Conservation (phyloP, 768 basidiomycete genomes). For the Lentinula raphanica region DNA sequence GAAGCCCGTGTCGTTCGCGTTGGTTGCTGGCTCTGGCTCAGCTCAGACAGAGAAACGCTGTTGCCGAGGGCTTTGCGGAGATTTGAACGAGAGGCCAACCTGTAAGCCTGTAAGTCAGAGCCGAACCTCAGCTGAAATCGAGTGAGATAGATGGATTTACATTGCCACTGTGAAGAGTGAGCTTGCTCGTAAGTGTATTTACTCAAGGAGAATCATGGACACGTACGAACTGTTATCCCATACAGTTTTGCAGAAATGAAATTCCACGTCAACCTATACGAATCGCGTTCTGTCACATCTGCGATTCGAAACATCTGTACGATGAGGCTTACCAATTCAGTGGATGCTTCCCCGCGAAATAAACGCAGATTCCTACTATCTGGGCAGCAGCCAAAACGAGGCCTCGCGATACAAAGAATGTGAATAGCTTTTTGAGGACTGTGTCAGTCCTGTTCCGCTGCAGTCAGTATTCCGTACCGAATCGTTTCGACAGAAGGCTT, state of each 20-base stretch:
- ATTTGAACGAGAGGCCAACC: background rate
- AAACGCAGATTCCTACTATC: background rate
- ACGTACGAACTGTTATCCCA: background rate
- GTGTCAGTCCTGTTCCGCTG: background rate
- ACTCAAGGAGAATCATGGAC: background rate
- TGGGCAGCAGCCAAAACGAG: background rate
- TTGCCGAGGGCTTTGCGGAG: background rate
- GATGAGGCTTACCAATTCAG: background rate
- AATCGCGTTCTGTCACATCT: background rate
- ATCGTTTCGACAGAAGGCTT: background rate
- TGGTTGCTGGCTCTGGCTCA: background rate
- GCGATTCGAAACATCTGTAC: background rate
- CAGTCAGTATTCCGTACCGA: background rate
- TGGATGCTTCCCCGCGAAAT: background rate
- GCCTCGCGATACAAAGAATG: background rate
- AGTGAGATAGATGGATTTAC: background rate
- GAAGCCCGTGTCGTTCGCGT: background rate
- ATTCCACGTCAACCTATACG: background rate
- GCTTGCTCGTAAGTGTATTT: background rate
- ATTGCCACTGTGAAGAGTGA: background rate
- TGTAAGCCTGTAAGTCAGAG: background rate
- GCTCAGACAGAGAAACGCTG: background rate
- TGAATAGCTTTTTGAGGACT: background rate
- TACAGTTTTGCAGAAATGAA: background rate
- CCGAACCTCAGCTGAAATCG: background rate